phyloP scores from a whole-genome alignment of 352 stramenopile species.

The Globisporangium barbulae region DNA sequence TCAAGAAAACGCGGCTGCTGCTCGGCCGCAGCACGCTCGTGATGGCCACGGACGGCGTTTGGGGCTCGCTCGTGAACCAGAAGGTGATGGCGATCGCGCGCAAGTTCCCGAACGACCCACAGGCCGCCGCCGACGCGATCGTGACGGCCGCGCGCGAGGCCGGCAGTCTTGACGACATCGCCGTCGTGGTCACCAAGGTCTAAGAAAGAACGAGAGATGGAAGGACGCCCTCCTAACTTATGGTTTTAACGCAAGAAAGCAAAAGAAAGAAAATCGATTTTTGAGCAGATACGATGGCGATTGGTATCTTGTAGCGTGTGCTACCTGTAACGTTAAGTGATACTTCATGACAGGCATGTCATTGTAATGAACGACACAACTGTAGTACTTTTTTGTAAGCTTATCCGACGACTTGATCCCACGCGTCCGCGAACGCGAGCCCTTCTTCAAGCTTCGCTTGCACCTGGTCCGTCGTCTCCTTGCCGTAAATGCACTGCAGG shows the following conservation, averaged over 20 bases:
- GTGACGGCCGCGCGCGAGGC: constrained; percentile 39
- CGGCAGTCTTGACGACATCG: constrained; percentile 68
- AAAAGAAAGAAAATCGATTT: constrained; percentile 5
- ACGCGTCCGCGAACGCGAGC: constrained; percentile 40
- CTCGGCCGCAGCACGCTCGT: constrained; percentile 48
- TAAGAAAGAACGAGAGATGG: constrained; percentile 10
- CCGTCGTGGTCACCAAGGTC: constrained; percentile 50
- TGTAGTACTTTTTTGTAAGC: neutral
- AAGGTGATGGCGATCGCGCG: constrained; percentile 46
- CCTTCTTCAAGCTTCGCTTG: constrained; percentile 41
- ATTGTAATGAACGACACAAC: neutral
- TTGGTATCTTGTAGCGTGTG: neutral
- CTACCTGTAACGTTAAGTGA: too few relatives aligned
- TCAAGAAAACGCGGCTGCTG: constrained; percentile 41
- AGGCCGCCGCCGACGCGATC: constrained; percentile 53
- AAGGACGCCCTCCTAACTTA: constrained; percentile 4
- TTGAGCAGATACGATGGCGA: constrained; percentile 1
- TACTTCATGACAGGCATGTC: neutral
- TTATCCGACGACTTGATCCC: constrained; percentile 22
- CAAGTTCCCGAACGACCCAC: constrained; percentile 23
- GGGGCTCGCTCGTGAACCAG: constrained; percentile 61
- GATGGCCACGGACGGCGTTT: constrained; percentile 75
- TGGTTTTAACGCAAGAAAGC: constrained; percentile 1
- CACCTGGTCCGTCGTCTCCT: constrained; percentile 29
- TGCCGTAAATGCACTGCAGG: constrained; percentile 57